Conservation (phyloP, 768 basidiomycete species). For the Amanita pseudoporphyria region DNA sequence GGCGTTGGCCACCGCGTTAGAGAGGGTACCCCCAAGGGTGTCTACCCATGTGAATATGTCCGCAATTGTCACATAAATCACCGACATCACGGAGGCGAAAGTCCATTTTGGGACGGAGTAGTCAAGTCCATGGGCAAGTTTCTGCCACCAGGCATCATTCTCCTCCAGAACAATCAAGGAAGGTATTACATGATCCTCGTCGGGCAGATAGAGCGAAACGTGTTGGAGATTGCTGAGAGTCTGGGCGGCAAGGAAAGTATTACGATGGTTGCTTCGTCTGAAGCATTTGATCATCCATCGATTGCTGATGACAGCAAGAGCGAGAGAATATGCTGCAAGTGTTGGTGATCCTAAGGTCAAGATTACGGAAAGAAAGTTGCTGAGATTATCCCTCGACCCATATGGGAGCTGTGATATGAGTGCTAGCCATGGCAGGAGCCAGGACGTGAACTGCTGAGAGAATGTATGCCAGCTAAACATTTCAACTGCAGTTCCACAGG, state of each 20-base stretch:
- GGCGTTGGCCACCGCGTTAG: conserved; percentile 13
- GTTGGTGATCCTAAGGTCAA: conserved; percentile 35
- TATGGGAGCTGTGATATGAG: conserved; percentile 42
- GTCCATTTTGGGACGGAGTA: conserved; percentile 26
- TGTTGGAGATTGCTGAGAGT: conserved; percentile 34
- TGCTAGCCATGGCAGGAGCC: conserved; percentile 41
- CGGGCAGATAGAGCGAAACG: conserved; percentile 24
- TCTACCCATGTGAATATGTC: conserved; percentile 31
- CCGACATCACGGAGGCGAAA: conserved; percentile 26
- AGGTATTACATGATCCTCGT: conserved; percentile 20
- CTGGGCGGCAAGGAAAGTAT: conserved; percentile 20
- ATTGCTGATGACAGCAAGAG: conserved; percentile 32
- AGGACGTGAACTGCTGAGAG: conserved; percentile 30
- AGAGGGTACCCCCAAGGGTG: conserved; percentile 18
- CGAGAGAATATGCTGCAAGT: conserved; percentile 36
- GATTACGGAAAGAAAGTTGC: conserved; percentile 32
- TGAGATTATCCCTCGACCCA: conserved; percentile 26
- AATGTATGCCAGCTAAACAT: conserved; percentile 24
- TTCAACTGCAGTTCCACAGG: conserved; percentile 18
- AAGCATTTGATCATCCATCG: conserved; percentile 30
- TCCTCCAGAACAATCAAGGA: conserved; percentile 32
- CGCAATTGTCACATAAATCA: conserved; percentile 35
- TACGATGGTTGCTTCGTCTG: conserved; percentile 20
- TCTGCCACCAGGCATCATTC: conserved; percentile 34
- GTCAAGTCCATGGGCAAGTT: conserved; percentile 22